Percentiles rank a stretch among this genome's conserved stretches.
phyloP scores from a whole-genome alignment of 2,329 filamentous ascomycete species.

The Metarhizium humberi region DNA sequence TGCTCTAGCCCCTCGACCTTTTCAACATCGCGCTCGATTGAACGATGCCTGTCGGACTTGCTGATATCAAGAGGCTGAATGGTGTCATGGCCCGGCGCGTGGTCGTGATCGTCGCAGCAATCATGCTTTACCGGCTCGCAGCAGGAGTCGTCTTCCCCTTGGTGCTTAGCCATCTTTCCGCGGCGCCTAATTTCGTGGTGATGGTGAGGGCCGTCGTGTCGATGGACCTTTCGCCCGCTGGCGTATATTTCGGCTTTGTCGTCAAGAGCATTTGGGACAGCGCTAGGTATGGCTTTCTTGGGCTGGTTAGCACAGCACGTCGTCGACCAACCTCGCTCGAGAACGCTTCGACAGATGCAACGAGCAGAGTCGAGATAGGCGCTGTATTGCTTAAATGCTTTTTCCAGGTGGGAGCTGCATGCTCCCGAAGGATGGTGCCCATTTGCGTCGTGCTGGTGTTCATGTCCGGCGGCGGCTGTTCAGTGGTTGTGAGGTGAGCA shows the following conservation, averaged over 20 bases:
- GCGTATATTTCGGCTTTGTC: background rate
- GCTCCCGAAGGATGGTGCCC: constrained; percentile 17
- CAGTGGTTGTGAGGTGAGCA: constrained; percentile 11
- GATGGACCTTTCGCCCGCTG: constrained; percentile 5
- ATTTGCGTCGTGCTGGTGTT: constrained; percentile 18
- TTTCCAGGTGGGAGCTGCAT: constrained; percentile 21
- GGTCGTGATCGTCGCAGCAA: constrained; percentile 7
- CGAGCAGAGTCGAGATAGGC: constrained; percentile 26
- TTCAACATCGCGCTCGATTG: constrained; percentile 14
- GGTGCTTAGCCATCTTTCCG: constrained; percentile 8
- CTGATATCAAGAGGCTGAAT: background rate
- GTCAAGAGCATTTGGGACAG: background rate
- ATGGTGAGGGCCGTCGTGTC: constrained; percentile 9
- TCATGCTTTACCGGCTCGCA: constrained; percentile 5
- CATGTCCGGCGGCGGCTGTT: constrained; percentile 10
- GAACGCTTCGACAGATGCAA: constrained; percentile 26
- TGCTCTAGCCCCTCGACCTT: constrained; percentile 16
- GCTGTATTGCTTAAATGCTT: constrained; percentile 24
- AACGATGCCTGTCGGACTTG: background rate
- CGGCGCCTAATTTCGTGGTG: constrained; percentile 13
- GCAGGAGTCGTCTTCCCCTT: constrained; percentile 4
- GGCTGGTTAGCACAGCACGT: constrained; percentile 17
- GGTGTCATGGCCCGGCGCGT: constrained; percentile 4
- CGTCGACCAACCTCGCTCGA: constrained; percentile 17
- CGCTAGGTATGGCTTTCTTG: background rate